Evolutionary conservation across 345 rosid genomes (phyloP), one percentile per base, ranked within the genome.

Genomic region (Fremontodendron californicum): DNA sequence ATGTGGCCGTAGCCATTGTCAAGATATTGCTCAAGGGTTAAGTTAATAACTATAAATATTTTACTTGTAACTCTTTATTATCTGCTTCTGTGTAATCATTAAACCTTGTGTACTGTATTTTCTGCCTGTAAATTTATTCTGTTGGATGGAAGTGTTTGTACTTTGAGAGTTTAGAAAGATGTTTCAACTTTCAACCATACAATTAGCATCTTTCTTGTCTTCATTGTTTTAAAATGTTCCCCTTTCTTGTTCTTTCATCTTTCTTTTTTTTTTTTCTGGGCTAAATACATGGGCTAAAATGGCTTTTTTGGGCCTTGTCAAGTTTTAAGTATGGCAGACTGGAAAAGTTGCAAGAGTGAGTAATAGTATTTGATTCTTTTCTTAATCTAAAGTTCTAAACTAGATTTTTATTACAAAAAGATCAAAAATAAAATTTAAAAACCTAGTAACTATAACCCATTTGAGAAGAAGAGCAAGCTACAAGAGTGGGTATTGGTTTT

Each of bases 1-100:
- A 86, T 74, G 91, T 94, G 49, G 92, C 94, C 1, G 85, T 86
- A 2, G 94, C 93, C 45, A 87, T 94, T 72, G 81, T 94, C 54
- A 87, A 84, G 76, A 11, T 85, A 40, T 19, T 90, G 73, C 75
- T 75, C 51, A 84, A 83, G 42, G 80, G 73, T 61, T 81, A 4
- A 57, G 73, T 61, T 81, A 4, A 57, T 57, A 51, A 5, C 23
- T 51, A 6, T 51, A 9, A 55, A 33, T 33, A 19, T n/a, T 52
- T 51, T 52, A 0, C n/a, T 52, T 52, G 8, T 52, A 4, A 4
- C 0, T 2, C 0, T 19, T 51, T n/a, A 19, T 16, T 54, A 8
- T 57, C 31, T 57, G 31, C 15, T 57, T 9, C 5, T 2, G 3
- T 55, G 25, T 21, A 9, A 29, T 21, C 60, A 55, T 31, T n/a